Percentiles rank a stretch among this genome's conserved stretches.
Conservation (phyloP, 345 rosid genomes). For the Anacardium occidentale region DNA sequence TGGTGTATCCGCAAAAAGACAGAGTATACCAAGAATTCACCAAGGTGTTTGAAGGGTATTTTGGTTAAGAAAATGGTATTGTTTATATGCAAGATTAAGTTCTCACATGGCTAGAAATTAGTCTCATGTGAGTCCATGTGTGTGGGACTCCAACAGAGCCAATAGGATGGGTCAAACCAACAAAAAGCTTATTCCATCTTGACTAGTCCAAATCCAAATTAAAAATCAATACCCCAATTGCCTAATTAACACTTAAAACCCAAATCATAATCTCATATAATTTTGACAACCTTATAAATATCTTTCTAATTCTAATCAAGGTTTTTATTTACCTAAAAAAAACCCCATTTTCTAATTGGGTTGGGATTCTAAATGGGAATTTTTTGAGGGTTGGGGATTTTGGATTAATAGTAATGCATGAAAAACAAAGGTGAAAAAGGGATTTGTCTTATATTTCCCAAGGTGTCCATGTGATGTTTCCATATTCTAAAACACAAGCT, state of each 20-base stretch:
- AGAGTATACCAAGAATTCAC: neutral
- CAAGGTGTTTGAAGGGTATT: constrained; percentile 22
- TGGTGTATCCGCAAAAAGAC: neutral
- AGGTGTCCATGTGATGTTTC: constrained; percentile 48
- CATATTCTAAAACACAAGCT: constrained; percentile 34
- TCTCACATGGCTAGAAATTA: constrained; percentile 46
- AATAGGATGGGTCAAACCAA: constrained; percentile 14
- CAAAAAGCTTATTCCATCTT: constrained; percentile 12
- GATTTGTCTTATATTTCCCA: constrained; percentile 15
- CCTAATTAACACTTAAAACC: neutral
- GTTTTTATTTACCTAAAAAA: neutral
- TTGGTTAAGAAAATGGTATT: constrained; percentile 12
- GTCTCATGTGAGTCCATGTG: constrained; percentile 57
- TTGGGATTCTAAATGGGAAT: no score
- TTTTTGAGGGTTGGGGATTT: no score
- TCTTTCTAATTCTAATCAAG: neutral
- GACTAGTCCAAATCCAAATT: constrained; percentile 22
- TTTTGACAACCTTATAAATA: neutral
- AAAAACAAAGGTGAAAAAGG: neutral
- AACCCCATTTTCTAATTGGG: no score
- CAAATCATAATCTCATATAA: neutral
- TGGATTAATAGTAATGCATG: neutral
- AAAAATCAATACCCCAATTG: neutral
- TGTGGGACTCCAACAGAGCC: constrained; percentile 15
- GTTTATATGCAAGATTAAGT: constrained; percentile 27